phyloP scores from a whole-genome alignment of 768 basidiomycete genomes.

The Clathrus columnatus region DNA sequence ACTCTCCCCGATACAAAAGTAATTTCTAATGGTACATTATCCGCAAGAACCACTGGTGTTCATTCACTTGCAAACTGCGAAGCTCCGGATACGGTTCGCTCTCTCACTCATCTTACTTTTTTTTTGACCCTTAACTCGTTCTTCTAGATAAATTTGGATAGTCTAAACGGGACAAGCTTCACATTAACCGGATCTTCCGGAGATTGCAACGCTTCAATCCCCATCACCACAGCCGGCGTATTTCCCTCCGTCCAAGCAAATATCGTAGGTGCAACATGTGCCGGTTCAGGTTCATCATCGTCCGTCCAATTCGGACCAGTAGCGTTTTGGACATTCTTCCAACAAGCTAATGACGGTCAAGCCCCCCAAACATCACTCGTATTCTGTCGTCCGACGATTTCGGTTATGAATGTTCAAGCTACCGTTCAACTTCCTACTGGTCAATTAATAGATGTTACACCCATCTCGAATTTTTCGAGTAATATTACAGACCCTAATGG shows the following conservation, averaged over 20 bases:
- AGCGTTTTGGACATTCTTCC: slow-evolving; percentile 49
- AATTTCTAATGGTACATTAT: slow-evolving; percentile 46
- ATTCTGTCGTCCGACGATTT: slow-evolving; percentile 35
- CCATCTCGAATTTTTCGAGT: slow-evolving; percentile 28
- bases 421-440: slow-evolving; percentile 35
- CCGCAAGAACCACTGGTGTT: slow-evolving; percentile 41
- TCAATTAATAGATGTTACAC: slow-evolving; percentile 34
- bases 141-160: neutral
- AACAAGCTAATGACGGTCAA: slow-evolving; percentile 29
- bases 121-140: neutral
- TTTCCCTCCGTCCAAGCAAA: slow-evolving; percentile 1
- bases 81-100: slow-evolving; percentile 26
- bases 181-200: neutral
- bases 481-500: slow-evolving; percentile 33
- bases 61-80: slow-evolving; percentile 38
- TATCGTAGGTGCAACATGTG: slow-evolving; percentile 1
- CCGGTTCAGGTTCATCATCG: neutral
- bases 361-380: slow-evolving; percentile 31
- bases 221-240: neutral
- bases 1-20: slow-evolving; percentile 22
- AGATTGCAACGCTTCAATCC: slow-evolving; percentile 2
- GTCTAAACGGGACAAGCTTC: neutral
- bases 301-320: slow-evolving; percentile 37
- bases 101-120: neutral
- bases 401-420: slow-evolving; percentile 37